Evolutionary conservation across 345 rosid genomes (phyloP).

Genomic region (Eucalyptus microcorys): DNA sequence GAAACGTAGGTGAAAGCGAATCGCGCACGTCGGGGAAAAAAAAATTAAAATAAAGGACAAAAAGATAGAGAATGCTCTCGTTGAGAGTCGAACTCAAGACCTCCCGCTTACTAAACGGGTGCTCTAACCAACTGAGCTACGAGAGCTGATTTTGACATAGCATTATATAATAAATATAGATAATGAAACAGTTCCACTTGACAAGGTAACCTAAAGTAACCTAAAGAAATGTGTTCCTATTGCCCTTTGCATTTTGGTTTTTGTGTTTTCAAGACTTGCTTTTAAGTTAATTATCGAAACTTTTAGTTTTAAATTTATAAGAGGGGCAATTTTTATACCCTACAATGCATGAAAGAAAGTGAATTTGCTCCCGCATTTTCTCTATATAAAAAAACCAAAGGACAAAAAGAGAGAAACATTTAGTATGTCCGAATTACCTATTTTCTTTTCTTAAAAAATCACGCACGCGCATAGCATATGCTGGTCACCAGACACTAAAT

Average conservation of each 20-base stretch:
- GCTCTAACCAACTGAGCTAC: constrained; percentile 21
- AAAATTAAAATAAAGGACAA: background rate
- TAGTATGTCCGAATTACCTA: background rate
- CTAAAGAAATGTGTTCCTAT: background rate
- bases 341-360: background rate
- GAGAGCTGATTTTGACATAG: too few relatives aligned
- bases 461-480: background rate
- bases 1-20: background rate
- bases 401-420: background rate
- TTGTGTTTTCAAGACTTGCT: background rate
- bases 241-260: background rate
- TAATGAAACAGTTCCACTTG: too few relatives aligned
- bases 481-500: background rate
- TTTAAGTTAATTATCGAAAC: background rate
- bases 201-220: too few relatives aligned
- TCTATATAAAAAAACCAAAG: background rate
- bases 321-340: background rate
- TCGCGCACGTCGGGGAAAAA: rapidly evolving
- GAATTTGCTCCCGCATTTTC: background rate
- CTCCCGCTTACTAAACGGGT: constrained; percentile 95
- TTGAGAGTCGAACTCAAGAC: constrained; percentile 95
- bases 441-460: background rate
- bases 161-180: too few relatives aligned
- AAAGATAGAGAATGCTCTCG: constrained; percentile 23
- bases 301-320: background rate